Percentiles rank a stretch among this genome's conserved stretches.
phyloP scores from a whole-genome alignment of 73 alveolate species.

The Urostyla sp. region DNA sequence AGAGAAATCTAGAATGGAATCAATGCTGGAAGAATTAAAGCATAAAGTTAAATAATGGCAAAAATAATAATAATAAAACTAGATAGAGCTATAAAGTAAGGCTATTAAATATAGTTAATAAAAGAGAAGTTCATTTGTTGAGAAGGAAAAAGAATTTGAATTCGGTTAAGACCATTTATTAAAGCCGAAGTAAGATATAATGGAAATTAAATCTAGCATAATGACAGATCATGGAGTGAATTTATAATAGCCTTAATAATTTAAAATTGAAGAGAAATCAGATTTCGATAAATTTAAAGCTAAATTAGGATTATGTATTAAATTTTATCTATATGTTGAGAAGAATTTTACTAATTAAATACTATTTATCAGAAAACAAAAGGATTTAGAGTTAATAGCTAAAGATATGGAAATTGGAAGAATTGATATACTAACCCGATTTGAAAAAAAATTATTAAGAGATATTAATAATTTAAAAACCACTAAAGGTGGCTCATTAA shows the following conservation, averaged over 20 bases:
- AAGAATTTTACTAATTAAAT: slow-evolving; percentile 63
- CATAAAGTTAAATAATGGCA: slow-evolving; percentile 29
- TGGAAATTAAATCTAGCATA: no score
- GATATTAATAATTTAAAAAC: slow-evolving; percentile 18
- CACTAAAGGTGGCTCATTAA: not conserved
- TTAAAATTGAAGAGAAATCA: no score
- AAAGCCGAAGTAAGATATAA: no score
- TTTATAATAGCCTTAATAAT: no score
- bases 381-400: slow-evolving; percentile 6
- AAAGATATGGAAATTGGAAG: slow-evolving; percentile 41
- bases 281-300: slow-evolving; percentile 4
- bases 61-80: not conserved
- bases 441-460: slow-evolving; percentile 34
- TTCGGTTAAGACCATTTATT: no score
- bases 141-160: no score
- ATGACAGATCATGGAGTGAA: no score
- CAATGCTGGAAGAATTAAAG: slow-evolving; percentile 26
- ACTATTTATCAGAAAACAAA: slow-evolving; percentile 20
- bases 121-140: no score
- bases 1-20: slow-evolving; percentile 38
- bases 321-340: not conserved
- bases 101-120: no score
- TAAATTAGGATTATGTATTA: slow-evolving; percentile 29
- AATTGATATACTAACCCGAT: slow-evolving; percentile 34
- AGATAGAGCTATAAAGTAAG: no score